phyloP scores from a whole-genome alignment of 768 basidiomycete genomes.

The Russula earlei region DNA sequence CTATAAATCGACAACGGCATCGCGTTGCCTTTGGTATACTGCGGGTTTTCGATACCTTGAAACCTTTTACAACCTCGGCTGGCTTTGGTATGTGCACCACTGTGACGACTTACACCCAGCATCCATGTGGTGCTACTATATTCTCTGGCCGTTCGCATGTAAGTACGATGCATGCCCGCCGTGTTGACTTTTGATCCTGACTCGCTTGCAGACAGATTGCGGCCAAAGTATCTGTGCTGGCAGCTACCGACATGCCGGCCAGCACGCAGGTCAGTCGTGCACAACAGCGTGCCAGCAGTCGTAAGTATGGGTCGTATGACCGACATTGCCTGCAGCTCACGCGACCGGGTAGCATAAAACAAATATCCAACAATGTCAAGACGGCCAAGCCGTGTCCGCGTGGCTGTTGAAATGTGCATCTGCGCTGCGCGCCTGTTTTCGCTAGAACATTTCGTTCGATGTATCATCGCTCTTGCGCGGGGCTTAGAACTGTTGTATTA shows the following conservation, averaged over 20 bases:
- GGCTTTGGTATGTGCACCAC: conserved; percentile 8
- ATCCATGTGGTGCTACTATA: conserved; percentile 5
- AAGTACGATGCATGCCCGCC: not conserved
- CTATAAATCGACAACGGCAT: not conserved
- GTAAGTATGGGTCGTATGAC: not conserved
- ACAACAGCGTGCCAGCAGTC: conserved; percentile 9
- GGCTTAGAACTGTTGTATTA: not conserved
- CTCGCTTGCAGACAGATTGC: conserved; percentile 5
- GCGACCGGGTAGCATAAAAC: not conserved
- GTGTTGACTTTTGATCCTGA: not conserved
- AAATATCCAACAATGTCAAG: conserved; percentile 4
- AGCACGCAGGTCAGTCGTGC: conserved; percentile 8
- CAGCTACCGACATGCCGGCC: conserved; percentile 1
- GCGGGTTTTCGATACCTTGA: not conserved
- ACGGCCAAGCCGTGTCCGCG: conserved; percentile 5
- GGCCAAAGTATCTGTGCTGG: conserved; percentile 8
- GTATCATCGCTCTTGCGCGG: not conserved
- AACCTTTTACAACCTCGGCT: not conserved
- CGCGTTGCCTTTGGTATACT: not conserved
- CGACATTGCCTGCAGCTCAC: not conserved
- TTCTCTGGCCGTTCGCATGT: conserved; percentile 13
- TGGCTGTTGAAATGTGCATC: conserved; percentile 1
- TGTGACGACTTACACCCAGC: conserved; percentile 8
- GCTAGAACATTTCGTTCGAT: no score
- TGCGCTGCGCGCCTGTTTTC: not conserved